Evolutionary conservation across 2,329 filamentous ascomycete species (phyloP), one percentile per base, ranked within the genome.

Genomic region (Cordyceps cicadae): DNA sequence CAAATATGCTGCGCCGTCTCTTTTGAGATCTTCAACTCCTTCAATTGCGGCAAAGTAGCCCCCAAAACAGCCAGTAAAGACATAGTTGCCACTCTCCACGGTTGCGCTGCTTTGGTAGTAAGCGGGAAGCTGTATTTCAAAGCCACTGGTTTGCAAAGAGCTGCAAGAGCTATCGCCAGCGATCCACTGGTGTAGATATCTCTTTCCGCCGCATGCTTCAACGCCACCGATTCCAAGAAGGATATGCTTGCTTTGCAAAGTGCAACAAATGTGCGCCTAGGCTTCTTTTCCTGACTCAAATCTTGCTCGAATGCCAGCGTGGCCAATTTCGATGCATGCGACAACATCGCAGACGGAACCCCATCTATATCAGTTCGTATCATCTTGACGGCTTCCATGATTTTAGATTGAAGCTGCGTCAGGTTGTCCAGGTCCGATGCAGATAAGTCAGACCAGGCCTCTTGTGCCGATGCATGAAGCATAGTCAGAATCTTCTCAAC

Each of bases 191-290:
- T 77, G 68, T 92, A 92, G 0, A 96, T 83, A 41, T 88, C 84
- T n/a, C 76, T 69, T 26, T 89, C 84, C 0, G 75, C 71, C 0
- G 84, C 81, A 64, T 90, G 85, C 17, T 77, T 74, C 4, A 84
- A 72, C 3, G 88, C 76, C 2, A 90, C 74, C 0, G 74, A 75
- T 64, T 88, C 80, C 2, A 95, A 73, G 51, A 91, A 82, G 2
- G 80, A 76, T 81, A 96, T 94, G 62, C 88, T 86, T 21, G 84
- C 84, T 71, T 94, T 96, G 1, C 92, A 91, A 69, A 97, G 83
- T 39, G 94, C 93, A 60, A 99, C 86, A 69, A 92, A 97, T 0
- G 91, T 96, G 7, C 90, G 88, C 61, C 85, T 85, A 55, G 75
- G 69, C 1, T 68, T 65, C 14, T 76, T 72, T 14, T 66, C 66